phyloP scores from a whole-genome alignment of 768 basidiomycete genomes.

The Chalciporus sphaerocephalus region DNA sequence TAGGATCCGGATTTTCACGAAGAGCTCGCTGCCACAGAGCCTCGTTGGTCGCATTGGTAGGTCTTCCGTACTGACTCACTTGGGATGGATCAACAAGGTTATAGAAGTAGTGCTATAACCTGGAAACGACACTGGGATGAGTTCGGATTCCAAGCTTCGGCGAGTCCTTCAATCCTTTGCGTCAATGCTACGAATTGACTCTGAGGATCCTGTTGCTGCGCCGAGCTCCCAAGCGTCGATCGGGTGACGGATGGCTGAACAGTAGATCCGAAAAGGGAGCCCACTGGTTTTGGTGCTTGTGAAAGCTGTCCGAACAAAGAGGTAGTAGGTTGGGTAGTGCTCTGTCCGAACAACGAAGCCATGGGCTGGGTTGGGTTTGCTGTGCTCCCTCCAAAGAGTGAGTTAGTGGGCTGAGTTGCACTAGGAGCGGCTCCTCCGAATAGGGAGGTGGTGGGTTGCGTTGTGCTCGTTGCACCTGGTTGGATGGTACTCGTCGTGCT shows the following conservation, averaged over 20 bases:
- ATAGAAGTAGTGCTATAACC: constrained; percentile 76
- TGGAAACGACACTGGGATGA: constrained; percentile 77
- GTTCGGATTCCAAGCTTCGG: constrained; percentile 65
- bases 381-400: constrained; percentile 24
- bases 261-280: constrained; percentile 32
- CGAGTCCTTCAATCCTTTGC: constrained; percentile 60
- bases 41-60: constrained; percentile 68
- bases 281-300: constrained; percentile 19
- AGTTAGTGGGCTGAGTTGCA: background rate
- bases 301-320: constrained; percentile 16
- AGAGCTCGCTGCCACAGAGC: constrained; percentile 73
- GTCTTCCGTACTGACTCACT: constrained; percentile 64
- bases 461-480: constrained; percentile 1
- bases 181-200: constrained; percentile 50
- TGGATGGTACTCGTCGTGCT: constrained; percentile 2
- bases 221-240: constrained; percentile 32
- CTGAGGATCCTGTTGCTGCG: constrained; percentile 57
- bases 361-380: constrained; percentile 6
- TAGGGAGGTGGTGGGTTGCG: constrained; percentile 17
- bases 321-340: background rate
- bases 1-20: constrained; percentile 77
- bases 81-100: constrained; percentile 73
- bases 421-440: background rate
- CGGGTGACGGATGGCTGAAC: constrained; percentile 26
- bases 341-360: constrained; percentile 5